Base-by-base conservation (phyloP, 768 basidiomycete species). In the Tulasnella sp. region DNA sequence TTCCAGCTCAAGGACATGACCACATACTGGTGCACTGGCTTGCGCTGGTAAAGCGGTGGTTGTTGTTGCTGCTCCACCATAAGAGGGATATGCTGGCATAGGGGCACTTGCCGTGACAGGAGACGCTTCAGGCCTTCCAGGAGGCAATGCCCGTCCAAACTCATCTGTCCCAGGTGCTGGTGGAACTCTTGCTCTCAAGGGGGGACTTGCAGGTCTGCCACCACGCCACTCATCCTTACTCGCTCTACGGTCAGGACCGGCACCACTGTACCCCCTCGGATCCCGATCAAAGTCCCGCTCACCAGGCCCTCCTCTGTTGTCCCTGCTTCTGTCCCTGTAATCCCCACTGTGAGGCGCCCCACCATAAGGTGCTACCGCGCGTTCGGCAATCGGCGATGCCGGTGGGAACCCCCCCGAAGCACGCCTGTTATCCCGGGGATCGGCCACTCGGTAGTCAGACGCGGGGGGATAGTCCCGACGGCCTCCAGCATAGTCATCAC, bases 351-450 rank as follows among this genome's bases (percentile, higher is more conserved):
- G 53, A 13, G 24, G 34, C 34, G 73, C 72, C 30, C 76, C 69
- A 45, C 75, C 69, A 32, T 75, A 71, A n/a, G 75, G 69, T 21
- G 74, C 19, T 3, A 10, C 32, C 19, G 4, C 51, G 2, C 50
- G 45, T 19, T 48, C 47, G 19, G 21, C 27, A 26, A 56, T 56
- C n/a, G 55, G 41, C 17, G 41, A 29, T 13, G 42, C 41, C 41
- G 41, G 55, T 3, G 55, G 42, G 55, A 43, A 47, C 17, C 27
- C 21, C 3, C 41, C 55, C n/a, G n/a, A n/a, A 26, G 19, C 47
- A 19, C 47, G 26, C n/a, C 38, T 44, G 23, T 54, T 50, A 17
- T 34, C 24, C 11, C 60, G 38, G 23, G 30, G 34, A 27, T 58
- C 58, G 19, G 23, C 42, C 19, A 10, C 63, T 29, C 72, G 32